Percentiles rank a stretch among this genome's conserved stretches.
These are phyloP conservation scores for Goffeauzyma gilvescens DNA, from an alignment of 768 basidiomycete species.

Conservation along the genomic window DNA sequence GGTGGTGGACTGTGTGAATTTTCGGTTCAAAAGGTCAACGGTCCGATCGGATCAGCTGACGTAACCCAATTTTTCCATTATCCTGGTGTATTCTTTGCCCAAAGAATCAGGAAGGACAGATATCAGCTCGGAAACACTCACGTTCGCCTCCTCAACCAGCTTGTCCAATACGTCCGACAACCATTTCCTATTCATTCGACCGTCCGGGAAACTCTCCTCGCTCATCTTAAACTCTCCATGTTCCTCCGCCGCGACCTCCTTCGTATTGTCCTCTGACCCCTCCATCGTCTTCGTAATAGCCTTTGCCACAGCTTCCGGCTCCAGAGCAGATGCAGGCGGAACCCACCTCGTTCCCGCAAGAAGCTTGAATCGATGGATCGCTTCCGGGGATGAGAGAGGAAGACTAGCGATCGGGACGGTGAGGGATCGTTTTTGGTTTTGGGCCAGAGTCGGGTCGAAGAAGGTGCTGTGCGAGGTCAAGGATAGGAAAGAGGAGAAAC, in stretches of 20 bases:
- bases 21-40: background rate
- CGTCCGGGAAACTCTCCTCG: constrained; percentile 66
- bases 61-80: constrained; percentile 7
- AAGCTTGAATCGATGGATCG: constrained; percentile 67
- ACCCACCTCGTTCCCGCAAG: constrained; percentile 80
- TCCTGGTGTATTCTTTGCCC: background rate
- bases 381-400: constrained; percentile 44
- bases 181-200: constrained; percentile 83
- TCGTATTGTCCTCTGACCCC: constrained; percentile 16
- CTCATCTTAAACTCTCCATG: constrained; percentile 79
- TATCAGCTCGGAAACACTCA: constrained; percentile 35
- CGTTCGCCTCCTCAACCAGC: constrained; percentile 65
- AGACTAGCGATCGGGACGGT: constrained; percentile 41
- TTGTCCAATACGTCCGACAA: constrained; percentile 67
- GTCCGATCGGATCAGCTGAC: constrained; percentile 28
- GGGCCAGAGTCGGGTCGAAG: background rate
- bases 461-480: constrained; percentile 47
- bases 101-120: background rate
- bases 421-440: constrained; percentile 6
- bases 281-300: constrained; percentile 32
- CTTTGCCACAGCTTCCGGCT: constrained; percentile 16
- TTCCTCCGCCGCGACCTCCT: constrained; percentile 20
- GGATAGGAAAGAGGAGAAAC: constrained; percentile 42
- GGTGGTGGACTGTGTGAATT: constrained; percentile 16
- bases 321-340: constrained; percentile 51